These are phyloP conservation scores for Manihot esculenta DNA, from an alignment of 441 rosid genomes.

Conservation along the genomic window DNA sequence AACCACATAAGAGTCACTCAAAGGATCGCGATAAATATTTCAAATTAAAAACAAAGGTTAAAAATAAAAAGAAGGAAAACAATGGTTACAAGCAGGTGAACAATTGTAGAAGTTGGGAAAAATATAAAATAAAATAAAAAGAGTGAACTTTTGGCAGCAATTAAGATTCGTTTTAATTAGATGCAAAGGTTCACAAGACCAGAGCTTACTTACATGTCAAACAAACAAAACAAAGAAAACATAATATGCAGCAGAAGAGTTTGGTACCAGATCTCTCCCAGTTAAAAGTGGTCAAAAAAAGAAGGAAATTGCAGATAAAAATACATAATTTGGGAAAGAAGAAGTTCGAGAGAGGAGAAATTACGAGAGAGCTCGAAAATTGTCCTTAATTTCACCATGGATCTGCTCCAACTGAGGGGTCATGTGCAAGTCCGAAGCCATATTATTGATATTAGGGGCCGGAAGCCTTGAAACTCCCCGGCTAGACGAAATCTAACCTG, in stretches of 20 bases:
- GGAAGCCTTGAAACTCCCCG: constrained; percentile 29
- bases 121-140: neutral
- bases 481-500: neutral
- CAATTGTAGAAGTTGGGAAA: neutral
- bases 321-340: neutral
- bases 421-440: constrained; percentile 70
- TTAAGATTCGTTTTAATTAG: neutral
- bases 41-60: neutral
- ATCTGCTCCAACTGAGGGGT: constrained; percentile 92
- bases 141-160: neutral
- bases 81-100: neutral
- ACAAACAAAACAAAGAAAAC: neutral
- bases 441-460: constrained; percentile 24
- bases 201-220: neutral
- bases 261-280: neutral
- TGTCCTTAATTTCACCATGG: constrained; percentile 90
- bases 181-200: neutral
- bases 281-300: neutral
- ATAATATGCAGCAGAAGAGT: neutral
- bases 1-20: neutral
- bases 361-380: constrained; percentile 92
- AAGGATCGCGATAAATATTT: neutral
- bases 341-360: constrained; percentile 11
- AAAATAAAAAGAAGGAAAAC: neutral
- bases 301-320: neutral